These are phyloP conservation scores for Tremella yokohamensis DNA, from an alignment of 768 basidiomycete genomes.

Conservation along the genomic window DNA sequence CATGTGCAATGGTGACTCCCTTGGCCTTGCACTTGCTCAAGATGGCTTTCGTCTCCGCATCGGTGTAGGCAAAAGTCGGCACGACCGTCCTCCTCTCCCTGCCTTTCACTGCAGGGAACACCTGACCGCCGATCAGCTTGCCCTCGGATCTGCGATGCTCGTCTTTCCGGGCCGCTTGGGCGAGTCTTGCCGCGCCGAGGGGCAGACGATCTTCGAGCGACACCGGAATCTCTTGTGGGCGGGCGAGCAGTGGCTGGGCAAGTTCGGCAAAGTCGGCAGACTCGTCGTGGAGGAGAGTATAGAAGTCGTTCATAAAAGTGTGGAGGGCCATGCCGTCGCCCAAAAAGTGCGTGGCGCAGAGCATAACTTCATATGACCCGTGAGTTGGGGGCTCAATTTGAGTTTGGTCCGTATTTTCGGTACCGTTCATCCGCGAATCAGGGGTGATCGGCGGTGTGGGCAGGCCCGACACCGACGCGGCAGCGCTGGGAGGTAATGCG, in stretches of 20 bases:
- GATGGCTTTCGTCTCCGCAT: conserved; percentile 61
- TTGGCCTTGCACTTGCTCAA: conserved; percentile 67
- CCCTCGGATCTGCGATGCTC: conserved; percentile 61
- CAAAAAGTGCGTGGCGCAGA: conserved; percentile 75
- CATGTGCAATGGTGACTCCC: conserved; percentile 70
- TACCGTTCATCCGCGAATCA: conserved; percentile 12
- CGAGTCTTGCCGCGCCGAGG: conserved; percentile 51
- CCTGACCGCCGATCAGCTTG: conserved; percentile 68
- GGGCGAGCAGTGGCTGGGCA: conserved; percentile 17
- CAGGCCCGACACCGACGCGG: conserved; percentile 17
- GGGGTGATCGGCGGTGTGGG: conserved; percentile 12
- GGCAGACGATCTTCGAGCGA: conserved; percentile 60
- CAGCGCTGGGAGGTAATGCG: conserved; percentile 9
- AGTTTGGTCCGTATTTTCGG: conserved; percentile 40
- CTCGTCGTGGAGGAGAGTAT: conserved; percentile 58
- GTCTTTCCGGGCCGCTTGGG: conserved; percentile 56
- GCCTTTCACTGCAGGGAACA: conserved; percentile 58
- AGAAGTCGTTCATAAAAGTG: conserved; percentile 75
- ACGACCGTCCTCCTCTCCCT: conserved; percentile 59
- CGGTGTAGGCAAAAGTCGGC: conserved; percentile 63
- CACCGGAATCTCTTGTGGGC: conserved; percentile 49
- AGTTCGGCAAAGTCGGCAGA: conserved; percentile 21
- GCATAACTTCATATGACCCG: conserved; percentile 59
- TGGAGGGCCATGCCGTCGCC: conserved; percentile 87
- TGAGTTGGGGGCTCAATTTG: too few relatives aligned